Conservation (phyloP, 768 basidiomycete species). For the Porpolomopsis calyptriformis region DNA sequence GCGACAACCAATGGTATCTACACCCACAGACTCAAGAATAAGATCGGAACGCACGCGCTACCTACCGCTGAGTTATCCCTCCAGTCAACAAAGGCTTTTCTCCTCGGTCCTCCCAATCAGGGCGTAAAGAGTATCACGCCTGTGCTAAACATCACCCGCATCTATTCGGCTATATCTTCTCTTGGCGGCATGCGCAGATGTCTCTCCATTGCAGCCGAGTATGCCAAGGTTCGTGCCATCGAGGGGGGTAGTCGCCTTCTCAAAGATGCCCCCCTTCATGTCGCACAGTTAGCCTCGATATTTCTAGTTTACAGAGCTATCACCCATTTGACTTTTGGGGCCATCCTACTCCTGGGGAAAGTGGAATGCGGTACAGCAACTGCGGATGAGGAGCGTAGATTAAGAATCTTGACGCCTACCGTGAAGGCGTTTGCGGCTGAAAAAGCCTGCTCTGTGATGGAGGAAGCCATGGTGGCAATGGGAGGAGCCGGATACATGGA, state of each 20-base stretch:
- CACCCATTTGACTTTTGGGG: slow-evolving; percentile 52
- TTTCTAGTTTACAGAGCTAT: slow-evolving; percentile 57
- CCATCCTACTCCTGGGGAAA: slow-evolving; percentile 47
- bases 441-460: slow-evolving; percentile 51
- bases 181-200: slow-evolving; percentile 50
- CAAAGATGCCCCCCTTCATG: slow-evolving; percentile 48
- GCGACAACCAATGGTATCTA: slow-evolving; percentile 53
- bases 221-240: slow-evolving; percentile 49
- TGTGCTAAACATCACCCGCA: slow-evolving; percentile 67
- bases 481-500: slow-evolving; percentile 82
- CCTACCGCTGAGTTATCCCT: slow-evolving; percentile 70
- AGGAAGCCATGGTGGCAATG: slow-evolving; percentile 62
- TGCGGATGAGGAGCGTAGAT: slow-evolving; percentile 36
- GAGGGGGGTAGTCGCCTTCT: slow-evolving; percentile 40
- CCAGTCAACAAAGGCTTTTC: slow-evolving; percentile 47
- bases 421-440: slow-evolving; percentile 63
- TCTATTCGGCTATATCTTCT: slow-evolving; percentile 51
- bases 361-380: slow-evolving; percentile 45
- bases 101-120: slow-evolving; percentile 44
- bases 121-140: slow-evolving; percentile 61
- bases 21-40: slow-evolving; percentile 68
- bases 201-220: slow-evolving; percentile 55
- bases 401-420: slow-evolving; percentile 59
- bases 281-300: slow-evolving; percentile 51
- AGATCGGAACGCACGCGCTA: slow-evolving; percentile 62